Percentiles rank a stretch among this genome's conserved stretches.
These are phyloP conservation scores for Mikania micrantha DNA, from an alignment of 129 eudicot genomes.

Conservation along the genomic window DNA sequence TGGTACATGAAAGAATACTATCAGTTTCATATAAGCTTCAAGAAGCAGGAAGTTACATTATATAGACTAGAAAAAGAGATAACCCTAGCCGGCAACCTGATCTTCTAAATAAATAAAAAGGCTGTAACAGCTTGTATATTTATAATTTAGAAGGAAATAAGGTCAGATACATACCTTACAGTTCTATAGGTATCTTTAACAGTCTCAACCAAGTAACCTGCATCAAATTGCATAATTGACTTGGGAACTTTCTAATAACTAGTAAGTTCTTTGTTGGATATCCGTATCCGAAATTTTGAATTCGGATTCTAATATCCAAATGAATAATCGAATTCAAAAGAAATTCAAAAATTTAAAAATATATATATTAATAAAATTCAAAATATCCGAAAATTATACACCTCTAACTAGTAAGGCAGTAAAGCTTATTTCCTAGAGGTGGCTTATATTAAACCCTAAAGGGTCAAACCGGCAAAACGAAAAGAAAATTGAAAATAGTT, in stretches of 20 bases:
- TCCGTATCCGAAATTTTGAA: no score
- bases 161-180: conserved; percentile 43
- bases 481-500: not conserved
- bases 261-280: no score
- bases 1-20: conserved; percentile 28
- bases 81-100: conserved; percentile 4
- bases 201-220: conserved; percentile 82
- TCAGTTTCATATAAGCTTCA: conserved; percentile 18
- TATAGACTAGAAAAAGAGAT: conserved; percentile 5
- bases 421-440: not conserved
- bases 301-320: no score
- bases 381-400: no score
- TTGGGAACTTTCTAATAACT: not conserved
- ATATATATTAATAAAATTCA: no score
- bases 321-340: no score
- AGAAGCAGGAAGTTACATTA: conserved; percentile 10
- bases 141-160: not conserved
- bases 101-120: not conserved
- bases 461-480: not conserved
- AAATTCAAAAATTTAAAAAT: no score
- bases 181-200: conserved; percentile 49
- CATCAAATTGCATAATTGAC: conserved; percentile 24
- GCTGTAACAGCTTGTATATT: not conserved
- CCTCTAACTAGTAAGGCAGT: conserved; percentile 2
- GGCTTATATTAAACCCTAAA: not conserved